Evolutionary conservation across 169 alveolate species (phyloP).

Genomic region (Blepharisma undulans): DNA sequence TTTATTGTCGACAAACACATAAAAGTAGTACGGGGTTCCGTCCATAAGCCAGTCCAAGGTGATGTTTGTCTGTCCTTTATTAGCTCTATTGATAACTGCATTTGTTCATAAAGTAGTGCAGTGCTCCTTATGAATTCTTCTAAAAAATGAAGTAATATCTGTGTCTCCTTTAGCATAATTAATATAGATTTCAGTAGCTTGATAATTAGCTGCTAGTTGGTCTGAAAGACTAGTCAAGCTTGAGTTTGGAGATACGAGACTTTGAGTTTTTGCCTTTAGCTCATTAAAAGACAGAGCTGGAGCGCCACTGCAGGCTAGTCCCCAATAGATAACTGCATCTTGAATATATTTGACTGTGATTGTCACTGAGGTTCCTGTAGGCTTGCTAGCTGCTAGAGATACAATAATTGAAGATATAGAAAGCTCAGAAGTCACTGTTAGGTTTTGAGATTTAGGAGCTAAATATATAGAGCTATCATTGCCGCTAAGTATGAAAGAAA

Average conservation of each 20-base stretch:
- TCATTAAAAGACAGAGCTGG: background rate
- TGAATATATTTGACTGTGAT: background rate
- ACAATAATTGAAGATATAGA: background rate
- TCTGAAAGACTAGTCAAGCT: background rate
- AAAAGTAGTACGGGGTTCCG: background rate
- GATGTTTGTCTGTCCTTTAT: background rate
- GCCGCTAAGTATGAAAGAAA: background rate
- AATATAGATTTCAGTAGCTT: background rate
- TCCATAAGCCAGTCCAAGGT: background rate
- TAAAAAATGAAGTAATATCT: background rate
- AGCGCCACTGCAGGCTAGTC: background rate
- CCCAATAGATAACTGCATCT: background rate
- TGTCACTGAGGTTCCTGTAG: background rate
- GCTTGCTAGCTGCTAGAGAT: background rate
- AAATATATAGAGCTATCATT: background rate
- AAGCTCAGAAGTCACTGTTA: background rate
- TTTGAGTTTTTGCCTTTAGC: background rate
- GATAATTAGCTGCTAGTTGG: background rate
- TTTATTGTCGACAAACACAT: background rate
- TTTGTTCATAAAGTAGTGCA: background rate
- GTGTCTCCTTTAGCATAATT: background rate
- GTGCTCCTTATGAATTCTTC: background rate
- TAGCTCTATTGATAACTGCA: background rate
- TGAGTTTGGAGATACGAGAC: background rate
- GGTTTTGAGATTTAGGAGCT: background rate